Evolutionary conservation across 495 filamentous ascomycete genomes (phyloP).

Genomic region (Parachaetomium inaequale): DNA sequence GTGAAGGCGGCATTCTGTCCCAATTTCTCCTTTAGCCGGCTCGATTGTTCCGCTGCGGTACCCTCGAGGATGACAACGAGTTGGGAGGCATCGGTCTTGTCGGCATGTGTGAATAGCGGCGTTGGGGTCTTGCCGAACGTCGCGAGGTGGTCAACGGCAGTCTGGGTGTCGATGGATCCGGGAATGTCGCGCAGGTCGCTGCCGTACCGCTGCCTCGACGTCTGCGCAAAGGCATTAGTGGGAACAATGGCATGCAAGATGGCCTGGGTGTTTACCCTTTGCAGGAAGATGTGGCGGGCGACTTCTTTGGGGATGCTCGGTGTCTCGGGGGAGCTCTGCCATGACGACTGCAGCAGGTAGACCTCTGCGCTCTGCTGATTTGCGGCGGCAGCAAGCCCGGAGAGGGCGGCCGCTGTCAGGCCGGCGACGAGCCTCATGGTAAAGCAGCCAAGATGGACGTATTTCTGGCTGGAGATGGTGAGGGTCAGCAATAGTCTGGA

Average conservation of each 20-base stretch:
- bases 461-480: background rate
- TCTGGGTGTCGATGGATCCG: slow-evolving; percentile 33
- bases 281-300: slow-evolving; percentile 36
- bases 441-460: background rate
- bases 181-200: slow-evolving; percentile 42
- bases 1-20: slow-evolving; percentile 41
- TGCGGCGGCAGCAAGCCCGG: slow-evolving; percentile 27
- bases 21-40: slow-evolving; percentile 32
- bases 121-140: slow-evolving; percentile 38
- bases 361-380: slow-evolving; percentile 29
- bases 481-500: background rate
- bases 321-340: slow-evolving; percentile 15
- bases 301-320: slow-evolving; percentile 35
- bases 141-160: slow-evolving; percentile 41
- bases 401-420: slow-evolving; percentile 28
- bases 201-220: slow-evolving; percentile 36
- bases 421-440: slow-evolving; percentile 33
- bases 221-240: slow-evolving; percentile 38
- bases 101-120: slow-evolving; percentile 39
- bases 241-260: too few relatives aligned
- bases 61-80: slow-evolving; percentile 52
- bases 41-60: slow-evolving; percentile 31
- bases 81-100: slow-evolving; percentile 39
- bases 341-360: slow-evolving; percentile 27
- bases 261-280: slow-evolving; percentile 24